These are phyloP conservation scores for Hypoxylon sp. DNA, from an alignment of 2,329 filamentous ascomycete species.

Conservation along the genomic window DNA sequence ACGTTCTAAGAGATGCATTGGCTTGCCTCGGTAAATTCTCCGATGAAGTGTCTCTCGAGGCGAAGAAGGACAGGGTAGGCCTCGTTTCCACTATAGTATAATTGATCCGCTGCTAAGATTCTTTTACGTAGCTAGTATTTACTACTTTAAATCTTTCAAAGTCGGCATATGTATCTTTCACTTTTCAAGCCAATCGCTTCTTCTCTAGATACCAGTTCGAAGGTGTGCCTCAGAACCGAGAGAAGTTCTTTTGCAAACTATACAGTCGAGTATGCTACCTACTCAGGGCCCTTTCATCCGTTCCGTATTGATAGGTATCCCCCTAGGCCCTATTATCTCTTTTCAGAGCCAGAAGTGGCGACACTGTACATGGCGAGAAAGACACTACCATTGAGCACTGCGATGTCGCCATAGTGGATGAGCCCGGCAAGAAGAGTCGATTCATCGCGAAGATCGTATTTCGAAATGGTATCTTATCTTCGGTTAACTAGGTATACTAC, in stretches of 20 bases:
- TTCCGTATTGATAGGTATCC: neutral
- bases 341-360: conserved; percentile 76
- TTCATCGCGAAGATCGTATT: conserved; percentile 81
- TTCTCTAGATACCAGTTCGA: conserved; percentile 80
- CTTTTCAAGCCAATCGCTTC: conserved; percentile 75
- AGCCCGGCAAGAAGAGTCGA: conserved; percentile 77
- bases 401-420: conserved; percentile 80
- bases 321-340: conserved; percentile 75
- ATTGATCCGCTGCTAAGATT: conserved; percentile 25
- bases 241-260: conserved; percentile 80
- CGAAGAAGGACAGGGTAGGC: conserved; percentile 73
- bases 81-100: conserved; percentile 13
- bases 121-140: conserved; percentile 70
- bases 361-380: conserved; percentile 70
- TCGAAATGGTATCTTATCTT: conserved; percentile 69
- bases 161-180: conserved; percentile 81
- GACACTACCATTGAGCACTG: conserved; percentile 80
- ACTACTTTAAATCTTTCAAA: conserved; percentile 85
- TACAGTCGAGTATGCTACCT: conserved; percentile 72
- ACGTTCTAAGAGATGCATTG: conserved; percentile 78
- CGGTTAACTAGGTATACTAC: neutral
- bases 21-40: conserved; percentile 83
- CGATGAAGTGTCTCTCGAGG: conserved; percentile 82
- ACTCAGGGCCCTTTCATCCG: neutral
- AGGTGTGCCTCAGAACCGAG: conserved; percentile 63